Base-by-base conservation (phyloP, 1,139 yeast genomes). In the Pichia sp. region DNA sequence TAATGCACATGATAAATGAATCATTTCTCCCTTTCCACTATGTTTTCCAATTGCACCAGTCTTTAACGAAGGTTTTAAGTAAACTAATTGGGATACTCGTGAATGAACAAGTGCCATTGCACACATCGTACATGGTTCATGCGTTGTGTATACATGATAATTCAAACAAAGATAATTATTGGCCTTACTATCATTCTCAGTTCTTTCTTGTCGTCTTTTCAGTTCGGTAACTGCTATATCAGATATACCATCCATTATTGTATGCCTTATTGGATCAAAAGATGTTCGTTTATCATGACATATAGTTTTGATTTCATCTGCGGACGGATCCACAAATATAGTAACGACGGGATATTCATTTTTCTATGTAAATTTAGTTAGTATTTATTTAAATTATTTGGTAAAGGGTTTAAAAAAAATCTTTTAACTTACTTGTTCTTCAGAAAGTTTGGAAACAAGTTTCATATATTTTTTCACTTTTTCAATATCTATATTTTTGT, bases 111-210 rank as follows among this genome's bases (percentile, higher is more conserved):
- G 67, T 0, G 97, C 98, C 99, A 93, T 93, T 8, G 85, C 66
- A 56, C 99, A 93, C 97, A 91, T 93, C 0, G 86, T 75, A 58
- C 98, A 93, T 1, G 98, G 99, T 59, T 93, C 98, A 57, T 88
- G 95, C 0, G 95, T 83, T 1, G 93, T 83, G 56, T 85, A 88
- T 0, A 91, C 88, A 47, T 84, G 79, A 50, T 79, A 72, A 43
- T 78, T 75, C 35, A 81, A 74, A 55, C 97, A 89, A 9, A 93
- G 69, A 56, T 93, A 93, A 35, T 52, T 61, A 29, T 52, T 51
- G 9, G 41, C 31, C 1, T 43, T 24, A 6, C 24, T 33, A 24
- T 49, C 42, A 9, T 37, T 33, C 5, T 45, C 43, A 6, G 39
- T 15, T 16, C 25, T 33, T 7, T 35, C 19, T 26, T 50, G 31